Evolutionary conservation across 2,329 filamentous ascomycete genomes (phyloP).

Genomic region (Sarocladiaceae sp.): DNA sequence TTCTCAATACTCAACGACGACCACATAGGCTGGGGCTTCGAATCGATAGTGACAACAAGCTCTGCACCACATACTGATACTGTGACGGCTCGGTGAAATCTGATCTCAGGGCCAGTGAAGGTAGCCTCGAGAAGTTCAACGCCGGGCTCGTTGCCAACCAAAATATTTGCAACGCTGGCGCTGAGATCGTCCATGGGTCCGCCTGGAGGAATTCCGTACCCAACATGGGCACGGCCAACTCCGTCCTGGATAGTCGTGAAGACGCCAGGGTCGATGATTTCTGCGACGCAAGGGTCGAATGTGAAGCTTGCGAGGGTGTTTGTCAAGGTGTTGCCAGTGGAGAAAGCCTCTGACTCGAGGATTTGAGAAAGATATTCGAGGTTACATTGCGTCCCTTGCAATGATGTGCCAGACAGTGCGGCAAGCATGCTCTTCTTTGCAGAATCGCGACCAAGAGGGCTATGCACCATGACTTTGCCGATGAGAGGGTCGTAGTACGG

Average conservation of each 20-base stretch:
- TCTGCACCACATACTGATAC: constrained; percentile 54
- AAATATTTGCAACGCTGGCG: constrained; percentile 52
- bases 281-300: constrained; percentile 46
- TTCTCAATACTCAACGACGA: constrained; percentile 44
- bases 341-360: constrained; percentile 40
- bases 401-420: constrained; percentile 39
- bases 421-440: constrained; percentile 39
- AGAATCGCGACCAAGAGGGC: constrained; percentile 18
- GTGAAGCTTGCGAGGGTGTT: constrained; percentile 48
- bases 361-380: constrained; percentile 51
- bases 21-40: constrained; percentile 48
- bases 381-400: constrained; percentile 47
- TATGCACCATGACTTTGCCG: constrained; percentile 55
- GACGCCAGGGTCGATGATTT: constrained; percentile 51
- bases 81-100: constrained; percentile 49
- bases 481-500: constrained; percentile 53
- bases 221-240: constrained; percentile 51
- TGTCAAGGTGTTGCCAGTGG: constrained; percentile 49
- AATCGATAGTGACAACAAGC: constrained; percentile 48
- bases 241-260: constrained; percentile 57
- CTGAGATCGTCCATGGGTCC: constrained; percentile 61
- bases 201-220: constrained; percentile 53
- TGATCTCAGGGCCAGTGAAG: constrained; percentile 53
- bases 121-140: constrained; percentile 58
- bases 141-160: constrained; percentile 51